These are phyloP conservation scores for Prunus mume DNA, from an alignment of 306 rosid genomes.

Conservation along the genomic window DNA sequence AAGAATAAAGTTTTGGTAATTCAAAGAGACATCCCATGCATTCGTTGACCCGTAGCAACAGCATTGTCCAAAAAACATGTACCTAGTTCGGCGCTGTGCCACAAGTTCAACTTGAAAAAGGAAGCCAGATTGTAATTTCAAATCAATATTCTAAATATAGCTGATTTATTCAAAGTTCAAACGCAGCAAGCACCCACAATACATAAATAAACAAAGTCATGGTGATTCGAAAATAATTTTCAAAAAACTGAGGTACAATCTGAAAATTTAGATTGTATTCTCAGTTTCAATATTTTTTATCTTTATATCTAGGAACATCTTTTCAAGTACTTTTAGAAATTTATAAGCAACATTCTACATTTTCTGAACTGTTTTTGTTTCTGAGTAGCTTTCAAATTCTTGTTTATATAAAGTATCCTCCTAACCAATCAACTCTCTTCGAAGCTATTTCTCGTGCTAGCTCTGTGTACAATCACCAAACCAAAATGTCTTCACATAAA, in stretches of 20 bases:
- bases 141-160: neutral
- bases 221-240: neutral
- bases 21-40: neutral
- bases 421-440: neutral
- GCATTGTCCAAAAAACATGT: neutral
- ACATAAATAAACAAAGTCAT: neutral
- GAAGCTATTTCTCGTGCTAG: too few species aligned
- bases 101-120: neutral
- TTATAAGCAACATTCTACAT: neutral
- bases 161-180: neutral
- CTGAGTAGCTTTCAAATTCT: neutral
- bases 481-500: slow-evolving; percentile 11
- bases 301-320: neutral
- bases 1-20: neutral
- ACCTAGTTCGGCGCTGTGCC: neutral
- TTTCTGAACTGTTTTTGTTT: neutral
- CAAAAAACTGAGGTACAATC: neutral
- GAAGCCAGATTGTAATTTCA: neutral
- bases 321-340: neutral
- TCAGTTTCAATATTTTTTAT: neutral
- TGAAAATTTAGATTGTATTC: neutral
- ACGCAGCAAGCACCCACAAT: neutral
- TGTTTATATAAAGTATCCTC: neutral
- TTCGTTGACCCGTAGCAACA: neutral
- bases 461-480: neutral